phyloP scores from a whole-genome alignment of 2,329 filamentous ascomycete genomes.

The Colletotrichum cereale region DNA sequence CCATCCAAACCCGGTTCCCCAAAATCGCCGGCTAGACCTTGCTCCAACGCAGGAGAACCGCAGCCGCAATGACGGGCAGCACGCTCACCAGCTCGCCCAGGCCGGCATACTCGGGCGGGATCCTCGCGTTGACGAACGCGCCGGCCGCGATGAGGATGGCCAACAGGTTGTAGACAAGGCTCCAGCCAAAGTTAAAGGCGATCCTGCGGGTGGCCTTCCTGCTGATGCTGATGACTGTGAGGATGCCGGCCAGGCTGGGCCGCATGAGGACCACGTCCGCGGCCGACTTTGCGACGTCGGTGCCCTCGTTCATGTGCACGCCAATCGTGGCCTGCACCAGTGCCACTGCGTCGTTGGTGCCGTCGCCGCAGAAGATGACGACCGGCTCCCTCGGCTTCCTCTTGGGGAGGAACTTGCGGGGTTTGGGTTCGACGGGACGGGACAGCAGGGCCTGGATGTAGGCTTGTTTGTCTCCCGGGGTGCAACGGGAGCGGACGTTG shows the following conservation, averaged over 20 bases:
- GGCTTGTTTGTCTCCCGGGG: conserved; percentile 59
- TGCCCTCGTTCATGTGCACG: conserved; percentile 72
- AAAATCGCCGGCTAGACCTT: conserved; percentile 48
- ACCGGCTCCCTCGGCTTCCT: conserved; percentile 47
- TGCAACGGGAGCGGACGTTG: conserved; percentile 57
- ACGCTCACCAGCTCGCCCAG: conserved; percentile 82
- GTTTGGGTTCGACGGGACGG: background rate
- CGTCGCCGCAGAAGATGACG: conserved; percentile 81
- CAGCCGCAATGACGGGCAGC: conserved; percentile 73
- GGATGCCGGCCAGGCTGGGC: conserved; percentile 65
- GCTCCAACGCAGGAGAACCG: conserved; percentile 61
- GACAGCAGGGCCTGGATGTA: conserved; percentile 57
- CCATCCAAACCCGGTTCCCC: too few species aligned
- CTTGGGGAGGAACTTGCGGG: background rate
- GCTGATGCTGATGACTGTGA: conserved; percentile 69
- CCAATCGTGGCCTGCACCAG: conserved; percentile 79
- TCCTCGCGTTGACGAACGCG: conserved; percentile 66
- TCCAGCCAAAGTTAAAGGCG: conserved; percentile 78
- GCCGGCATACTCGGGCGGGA: conserved; percentile 73
- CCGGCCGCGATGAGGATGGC: conserved; percentile 77
- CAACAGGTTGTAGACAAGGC: conserved; percentile 76
- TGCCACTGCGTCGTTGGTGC: conserved; percentile 82
- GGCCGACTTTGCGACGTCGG: conserved; percentile 74
- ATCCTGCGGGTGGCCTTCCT: conserved; percentile 61
- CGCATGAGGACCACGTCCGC: conserved; percentile 78